Evolutionary conservation across 495 filamentous ascomycete species (phyloP), one percentile per base, ranked within the genome.

Genomic region (Choiromyces venosus): DNA sequence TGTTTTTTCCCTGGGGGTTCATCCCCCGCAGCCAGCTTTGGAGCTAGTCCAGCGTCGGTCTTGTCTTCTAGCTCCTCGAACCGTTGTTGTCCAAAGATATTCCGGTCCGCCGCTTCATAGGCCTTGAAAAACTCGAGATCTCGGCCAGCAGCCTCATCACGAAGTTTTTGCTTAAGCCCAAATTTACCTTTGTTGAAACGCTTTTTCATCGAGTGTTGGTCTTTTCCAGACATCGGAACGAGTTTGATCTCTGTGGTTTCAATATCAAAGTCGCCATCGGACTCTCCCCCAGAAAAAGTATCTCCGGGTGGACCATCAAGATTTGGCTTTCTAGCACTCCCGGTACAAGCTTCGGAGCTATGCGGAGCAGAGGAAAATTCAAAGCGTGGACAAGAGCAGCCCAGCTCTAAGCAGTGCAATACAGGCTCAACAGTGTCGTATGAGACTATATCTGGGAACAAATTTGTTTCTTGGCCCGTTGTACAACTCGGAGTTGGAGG

Each of bases 251-350:
- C 19, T 39, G 61, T 71, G 56, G n/a, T 37, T 25, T 37, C 29
- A 14, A 56, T 46, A 21, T 77, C 69, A 8, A 69, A 69, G 37
- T 73, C 70, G 12, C 37, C 67, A 8, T 70, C 65, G 8, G 18
- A 33, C 14, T 25, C 39, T 65, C 68, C 74, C n/a, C 37, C 73
- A 40, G 76, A 18, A 21, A 77, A 70, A 18, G 74, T 73, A 21
- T 73, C 77, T 4, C 75, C 75, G 12, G 69, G 69, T 10, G 66
- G 46, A 25, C 75, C 75, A 40, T 77, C 75, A 42, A 77, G 74
- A 29, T 35, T 42, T 7, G 67, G 76, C 10, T 44, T 61, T 25
- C 36, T 36, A 9, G 56, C 29, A 2, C 25, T 44, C 21, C 5
- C 9, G 16, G 10, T 37, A 39, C 66, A 40, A 29, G 12, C 7